Percentiles rank a stretch among this genome's conserved stretches.
Conservation (phyloP, 2,329 filamentous ascomycete species). For the Leptographium flavum region DNA sequence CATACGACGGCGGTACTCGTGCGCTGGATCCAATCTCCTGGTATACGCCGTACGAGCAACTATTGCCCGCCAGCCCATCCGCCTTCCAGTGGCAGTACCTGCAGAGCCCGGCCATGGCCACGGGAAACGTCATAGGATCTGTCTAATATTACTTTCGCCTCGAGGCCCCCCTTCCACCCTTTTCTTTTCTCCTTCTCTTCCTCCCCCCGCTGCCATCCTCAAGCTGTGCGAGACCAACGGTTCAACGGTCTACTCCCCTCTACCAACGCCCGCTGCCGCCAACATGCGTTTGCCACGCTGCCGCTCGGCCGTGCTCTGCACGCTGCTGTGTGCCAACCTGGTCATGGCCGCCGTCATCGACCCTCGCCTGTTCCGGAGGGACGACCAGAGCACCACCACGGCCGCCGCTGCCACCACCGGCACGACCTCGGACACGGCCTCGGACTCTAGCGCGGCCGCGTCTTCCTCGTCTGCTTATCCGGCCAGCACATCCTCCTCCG, state of each 20-base stretch:
- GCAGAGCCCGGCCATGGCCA: neutral
- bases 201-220: neutral
- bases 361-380: slow-evolving; percentile 7
- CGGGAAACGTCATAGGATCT: neutral
- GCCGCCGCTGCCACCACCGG: neutral
- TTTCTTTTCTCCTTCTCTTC: neutral
- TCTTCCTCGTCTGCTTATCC: neutral
- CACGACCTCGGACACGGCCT: neutral
- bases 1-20: neutral
- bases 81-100: neutral
- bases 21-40: neutral
- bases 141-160: neutral
- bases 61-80: too few species aligned
- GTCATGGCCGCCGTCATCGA: slow-evolving; percentile 8
- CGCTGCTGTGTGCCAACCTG: slow-evolving; percentile 9
- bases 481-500: neutral
- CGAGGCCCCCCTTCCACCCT: neutral
- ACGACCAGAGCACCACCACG: neutral
- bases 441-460: too few species aligned
- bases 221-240: too few species aligned
- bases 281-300: slow-evolving; percentile 6
- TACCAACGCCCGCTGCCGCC: too few species aligned
- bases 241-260: too few species aligned
- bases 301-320: slow-evolving; percentile 8
- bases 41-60: neutral